Base-by-base conservation (phyloP, 495 filamentous ascomycete genomes). In the Penicillium diatomitis region DNA sequence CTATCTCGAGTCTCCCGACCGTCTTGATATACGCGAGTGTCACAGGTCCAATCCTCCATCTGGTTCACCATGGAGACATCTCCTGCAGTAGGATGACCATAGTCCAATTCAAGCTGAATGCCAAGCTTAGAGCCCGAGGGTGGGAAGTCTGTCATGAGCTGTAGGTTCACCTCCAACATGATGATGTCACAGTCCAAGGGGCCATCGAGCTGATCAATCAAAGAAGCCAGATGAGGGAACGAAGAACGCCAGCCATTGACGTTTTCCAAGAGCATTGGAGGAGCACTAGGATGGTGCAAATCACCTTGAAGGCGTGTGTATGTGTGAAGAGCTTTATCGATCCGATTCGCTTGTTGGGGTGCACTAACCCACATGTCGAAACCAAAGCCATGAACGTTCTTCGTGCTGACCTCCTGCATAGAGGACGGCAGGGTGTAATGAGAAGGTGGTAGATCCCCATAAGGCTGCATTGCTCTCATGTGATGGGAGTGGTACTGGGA, bases 361-460 rank as follows among this genome's bases (percentile, higher is more conserved):
- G 64, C 60, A 46, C 64, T 68, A 6, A 79, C 65, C 68, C 67
- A 76, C 75, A 80, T 78, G 42, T 69, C 67, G 51, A 80, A 79
- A 29, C 63, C 66, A 46, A 78, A 66, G 29, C 65, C 65, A 48
- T 69, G 64, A 32, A 79, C 60, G 8, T 54, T 55, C 37, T 68
- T 64, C 31, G 58, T 42, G 27, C 57, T 57, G 5, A 58, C 42
- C 7, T 66, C 62, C 31, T 69, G 68, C 53, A 66, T 60, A 42
- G 55, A 71, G 2, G 65, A 64, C 12, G 62, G 67, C 20, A 71
- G 49, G 5, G 60, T 66, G 44, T 68, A 63, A 48, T 61, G 63
- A 38, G 73, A 61, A 5, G 64, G 58, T 3, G 71, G 64, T 5
- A 74, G 50, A 33, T 72, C 68, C 11, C 56, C 53, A 38, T 71